Evolutionary conservation across 345 rosid species (phyloP), one percentile per base, ranked within the genome.

Genomic region (Melaleuca quinquenervia): DNA sequence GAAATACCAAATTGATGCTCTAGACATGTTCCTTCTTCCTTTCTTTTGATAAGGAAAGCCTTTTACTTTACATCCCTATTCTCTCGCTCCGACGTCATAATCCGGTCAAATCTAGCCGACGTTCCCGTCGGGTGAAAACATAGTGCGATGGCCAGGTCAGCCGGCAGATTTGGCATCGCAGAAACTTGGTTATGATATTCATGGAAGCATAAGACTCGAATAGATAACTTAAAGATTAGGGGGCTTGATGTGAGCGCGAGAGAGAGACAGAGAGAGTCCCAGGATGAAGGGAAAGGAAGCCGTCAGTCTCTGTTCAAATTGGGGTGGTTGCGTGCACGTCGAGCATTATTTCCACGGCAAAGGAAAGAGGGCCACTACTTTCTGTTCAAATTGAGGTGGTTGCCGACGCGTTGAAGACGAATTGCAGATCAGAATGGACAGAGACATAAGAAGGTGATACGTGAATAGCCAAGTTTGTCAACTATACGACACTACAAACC

Each of bases 21-120:
- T n/a, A 0, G 9, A 58, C 3, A 6, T 0, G 36, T 58, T n/a
- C 5, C 3, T n/a, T 58, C 70, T 58, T n/a, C 12, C 1, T 12
- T 58, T 58, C 8, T 58, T 27, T n/a, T 12, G 41, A n/a, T 6
- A 11, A 56, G 11, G 26, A 11, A 55, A 56, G 0, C 62, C 24
- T 55, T 56, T 56, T 41, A 41, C 41, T 27, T 26, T 13, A 5
- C 13, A 24, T 56, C 29, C 62, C 70, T n/a, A 15, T 58, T n/a
- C 3, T n/a, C n/a, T n/a, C 9, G 3, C 15, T n/a, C 32, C 16
- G 14, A 58, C 70, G n/a, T n/a, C 3, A 3, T n/a, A 58, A 58
- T 58, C 36, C 14, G 18, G 18, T 13, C 70, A n/a, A n/a, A 13
- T 58, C 36, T n/a, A 58, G 32, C n/a, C 15, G 18, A 58, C 70